Evolutionary conservation across 768 basidiomycete species (phyloP).

Genomic region (Vararia minispora): DNA sequence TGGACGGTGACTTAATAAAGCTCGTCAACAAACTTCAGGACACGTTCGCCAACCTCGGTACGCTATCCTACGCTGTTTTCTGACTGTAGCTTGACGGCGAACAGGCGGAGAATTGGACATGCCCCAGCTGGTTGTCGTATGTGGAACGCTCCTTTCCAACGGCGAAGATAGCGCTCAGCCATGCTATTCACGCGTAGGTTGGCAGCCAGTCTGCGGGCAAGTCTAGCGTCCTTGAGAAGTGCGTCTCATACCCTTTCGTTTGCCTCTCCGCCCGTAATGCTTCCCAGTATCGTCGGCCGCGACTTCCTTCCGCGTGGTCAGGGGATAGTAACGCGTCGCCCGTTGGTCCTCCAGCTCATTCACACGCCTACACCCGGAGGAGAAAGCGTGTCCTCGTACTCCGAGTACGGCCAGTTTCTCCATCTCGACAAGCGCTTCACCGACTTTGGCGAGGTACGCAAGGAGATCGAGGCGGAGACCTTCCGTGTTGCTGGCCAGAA

Average conservation of each 20-base stretch:
- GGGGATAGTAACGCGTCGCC: constrained; percentile 94
- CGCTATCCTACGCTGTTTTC: constrained; percentile 20
- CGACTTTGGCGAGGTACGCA: constrained; percentile 90
- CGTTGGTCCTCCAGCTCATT: constrained; percentile 90
- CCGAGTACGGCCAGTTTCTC: constrained; percentile 96
- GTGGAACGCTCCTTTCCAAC: constrained; percentile 21
- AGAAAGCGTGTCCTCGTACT: constrained; percentile 32
- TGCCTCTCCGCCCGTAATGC: background rate
- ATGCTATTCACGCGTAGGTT: constrained; percentile 39
- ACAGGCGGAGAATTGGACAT: constrained; percentile 87
- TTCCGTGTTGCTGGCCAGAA: constrained; percentile 97
- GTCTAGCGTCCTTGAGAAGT: constrained; percentile 95
- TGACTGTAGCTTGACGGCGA: constrained; percentile 8
- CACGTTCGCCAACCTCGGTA: constrained; percentile 81
- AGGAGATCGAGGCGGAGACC: constrained; percentile 97
- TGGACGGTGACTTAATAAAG: constrained; percentile 93
- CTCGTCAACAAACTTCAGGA: constrained; percentile 94
- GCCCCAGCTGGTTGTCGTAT: constrained; percentile 82
- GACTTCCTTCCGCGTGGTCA: constrained; percentile 83
- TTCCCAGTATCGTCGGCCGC: constrained; percentile 72
- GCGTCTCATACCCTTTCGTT: constrained; percentile 21
- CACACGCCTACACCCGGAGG: constrained; percentile 68
- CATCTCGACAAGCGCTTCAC: constrained; percentile 95
- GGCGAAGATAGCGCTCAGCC: constrained; percentile 2
- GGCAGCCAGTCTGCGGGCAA: constrained; percentile 96